Evolutionary conservation across 352 stramenopile species (phyloP), one percentile per base, ranked within the genome.

Genomic region (Halophytophthora batemanensis): DNA sequence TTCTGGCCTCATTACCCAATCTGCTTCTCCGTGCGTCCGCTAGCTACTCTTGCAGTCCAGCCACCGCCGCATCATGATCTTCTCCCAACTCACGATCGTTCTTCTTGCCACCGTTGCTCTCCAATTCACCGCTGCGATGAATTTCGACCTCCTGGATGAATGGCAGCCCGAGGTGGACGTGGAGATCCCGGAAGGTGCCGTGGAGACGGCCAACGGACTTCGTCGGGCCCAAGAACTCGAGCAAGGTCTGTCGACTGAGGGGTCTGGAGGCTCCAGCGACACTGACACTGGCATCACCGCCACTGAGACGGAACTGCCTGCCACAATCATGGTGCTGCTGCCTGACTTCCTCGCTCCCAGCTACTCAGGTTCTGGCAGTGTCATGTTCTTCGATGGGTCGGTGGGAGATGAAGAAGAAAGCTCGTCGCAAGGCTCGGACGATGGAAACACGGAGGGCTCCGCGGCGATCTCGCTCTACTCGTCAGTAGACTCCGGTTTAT

Each of bases 321-420:
- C 66, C n/a, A 80, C 72, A 28, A 77, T 83, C 50, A 83, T 83
- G 72, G 69, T 83, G 34, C 48, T 83, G 7, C 45, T 83, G 39
- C 72, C 69, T 2, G 72, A 77, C 35, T 77, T 72, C 31, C 58
- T 83, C n/a, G 66, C 71, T 6, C 52, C 53, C 19, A 73, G 56
- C 19, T 73, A 59, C 48, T 77, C 69, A 34, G 69, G 72, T 23
- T 83, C 72, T 0, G 64, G 66, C 17, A 77, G 69, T 28, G 56
- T 64, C 37, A 74, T 82, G 70, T 71, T 75, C 43, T 72, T 65
- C 29, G 61, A 65, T 36, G 46, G 56, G 17, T 58, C 53, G 2
- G 42, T 64, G 13, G 53, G 54, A 19, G 45, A 56, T 17, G 45
- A 63, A 5, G 48, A 53, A 25, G 57, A 65, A 33, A 64, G 42